phyloP scores from a whole-genome alignment of 2,329 filamentous ascomycete genomes.

The Colletotrichum caudatum region DNA sequence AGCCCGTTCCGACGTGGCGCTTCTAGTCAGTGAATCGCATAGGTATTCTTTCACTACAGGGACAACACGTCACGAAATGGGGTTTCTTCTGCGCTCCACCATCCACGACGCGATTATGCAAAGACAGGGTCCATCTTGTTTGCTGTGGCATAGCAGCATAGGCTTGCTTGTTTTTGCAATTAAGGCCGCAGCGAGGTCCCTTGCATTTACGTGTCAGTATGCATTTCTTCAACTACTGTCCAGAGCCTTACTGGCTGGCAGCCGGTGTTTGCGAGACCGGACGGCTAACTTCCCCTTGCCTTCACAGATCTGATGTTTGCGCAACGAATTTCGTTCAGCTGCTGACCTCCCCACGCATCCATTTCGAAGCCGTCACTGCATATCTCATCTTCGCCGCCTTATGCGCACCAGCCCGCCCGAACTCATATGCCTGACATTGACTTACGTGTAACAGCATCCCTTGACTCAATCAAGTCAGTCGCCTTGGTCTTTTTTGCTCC shows the following conservation, averaged over 20 bases:
- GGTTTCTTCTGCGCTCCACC: conserved; percentile 11
- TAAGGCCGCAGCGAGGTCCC: conserved; percentile 34
- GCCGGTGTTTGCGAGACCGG: conserved; percentile 36
- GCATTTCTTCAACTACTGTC: conserved; percentile 35
- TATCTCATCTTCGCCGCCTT: conserved; percentile 10
- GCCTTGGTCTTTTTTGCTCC: conserved; percentile 18
- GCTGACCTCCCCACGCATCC: conserved; percentile 19
- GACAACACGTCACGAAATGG: conserved; percentile 7
- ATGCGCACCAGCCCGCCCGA: conserved; percentile 11
- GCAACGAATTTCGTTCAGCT: conserved; percentile 23
- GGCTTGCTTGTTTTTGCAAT: conserved; percentile 8
- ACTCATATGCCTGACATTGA: conserved; percentile 14
- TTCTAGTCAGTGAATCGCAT: conserved; percentile 13
- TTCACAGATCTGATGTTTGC: conserved; percentile 24
- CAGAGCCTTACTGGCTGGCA: conserved; percentile 21
- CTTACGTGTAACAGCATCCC: conserved; percentile 13
- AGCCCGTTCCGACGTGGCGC: background rate
- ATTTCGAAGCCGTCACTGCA: conserved; percentile 4
- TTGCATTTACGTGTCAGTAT: conserved; percentile 38
- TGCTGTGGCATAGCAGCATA: conserved; percentile 22
- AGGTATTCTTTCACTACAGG: background rate
- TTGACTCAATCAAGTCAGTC: conserved; percentile 20
- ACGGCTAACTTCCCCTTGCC: conserved; percentile 19
- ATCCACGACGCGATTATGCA: conserved; percentile 4
- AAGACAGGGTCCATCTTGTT: conserved; percentile 24